Percentiles rank a stretch among this genome's conserved stretches.
phyloP scores from a whole-genome alignment of 2,329 filamentous ascomycete genomes.

The Colletotrichum karsti region DNA sequence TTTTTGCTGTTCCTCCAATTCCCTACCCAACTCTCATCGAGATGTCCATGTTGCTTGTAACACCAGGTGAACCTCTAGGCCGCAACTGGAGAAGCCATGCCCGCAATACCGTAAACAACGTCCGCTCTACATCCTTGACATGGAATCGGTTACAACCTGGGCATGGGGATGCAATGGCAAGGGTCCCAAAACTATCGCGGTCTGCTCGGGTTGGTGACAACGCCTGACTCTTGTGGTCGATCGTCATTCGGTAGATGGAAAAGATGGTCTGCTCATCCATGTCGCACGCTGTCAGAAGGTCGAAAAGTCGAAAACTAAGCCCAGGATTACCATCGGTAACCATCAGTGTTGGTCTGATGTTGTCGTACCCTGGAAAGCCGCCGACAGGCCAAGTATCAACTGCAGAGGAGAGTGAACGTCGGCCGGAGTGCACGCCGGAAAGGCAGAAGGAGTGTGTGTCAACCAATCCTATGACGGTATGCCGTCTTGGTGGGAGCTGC shows the following conservation, averaged over 20 bases:
- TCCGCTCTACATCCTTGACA: not conserved
- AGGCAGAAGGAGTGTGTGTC: no score
- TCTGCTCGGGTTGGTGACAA: conserved; percentile 4
- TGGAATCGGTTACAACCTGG: not conserved
- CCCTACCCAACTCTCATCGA: no score
- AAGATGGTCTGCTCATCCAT: not conserved
- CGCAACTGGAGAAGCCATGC: not conserved
- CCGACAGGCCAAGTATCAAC: not conserved
- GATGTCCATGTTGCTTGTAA: not conserved
- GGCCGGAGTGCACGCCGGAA: not conserved
- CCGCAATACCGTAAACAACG: not conserved
- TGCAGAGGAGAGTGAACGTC: not conserved
- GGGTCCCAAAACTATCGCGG: conserved; percentile 15
- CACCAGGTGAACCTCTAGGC: not conserved
- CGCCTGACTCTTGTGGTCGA: conserved; percentile 17
- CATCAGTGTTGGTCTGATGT: not conserved
- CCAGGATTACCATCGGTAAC: not conserved
- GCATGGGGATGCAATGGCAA: not conserved
- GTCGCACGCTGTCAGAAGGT: not conserved
- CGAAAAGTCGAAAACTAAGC: not conserved
- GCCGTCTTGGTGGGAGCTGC: not conserved
- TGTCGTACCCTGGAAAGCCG: not conserved
- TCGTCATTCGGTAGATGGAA: conserved; percentile 9
- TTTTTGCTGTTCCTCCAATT: not conserved
- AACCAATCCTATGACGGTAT: not conserved